phyloP scores from a whole-genome alignment of 306 rosid genomes.

The Adenanthera pavonina region DNA sequence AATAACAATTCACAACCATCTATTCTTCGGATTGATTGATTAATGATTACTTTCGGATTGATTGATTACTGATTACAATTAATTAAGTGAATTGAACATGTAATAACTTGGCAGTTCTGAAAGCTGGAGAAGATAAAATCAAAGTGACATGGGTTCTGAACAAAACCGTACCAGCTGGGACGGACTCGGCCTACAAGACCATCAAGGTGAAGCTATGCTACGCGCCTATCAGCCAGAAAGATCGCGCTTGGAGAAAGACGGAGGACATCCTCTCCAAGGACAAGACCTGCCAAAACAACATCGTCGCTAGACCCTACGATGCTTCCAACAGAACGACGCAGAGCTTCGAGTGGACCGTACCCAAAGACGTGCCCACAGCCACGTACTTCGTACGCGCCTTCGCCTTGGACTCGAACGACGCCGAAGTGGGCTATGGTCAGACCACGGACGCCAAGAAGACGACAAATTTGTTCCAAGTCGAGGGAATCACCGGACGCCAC shows the following conservation, averaged over 20 bases:
- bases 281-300: constrained; percentile 75
- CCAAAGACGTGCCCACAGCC: constrained; percentile 66
- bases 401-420: constrained; percentile 54
- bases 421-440: constrained; percentile 74
- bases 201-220: constrained; percentile 74
- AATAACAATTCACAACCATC: background rate
- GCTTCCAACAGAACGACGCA: constrained; percentile 55
- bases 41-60: background rate
- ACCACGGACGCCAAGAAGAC: constrained; percentile 48
- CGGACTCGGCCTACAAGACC: constrained; percentile 70
- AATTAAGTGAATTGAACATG: background rate
- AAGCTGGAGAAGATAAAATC: constrained; percentile 69
- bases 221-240: constrained; percentile 80
- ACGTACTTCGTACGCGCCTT: constrained; percentile 88
- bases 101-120: constrained; percentile 60
- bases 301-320: constrained; percentile 59
- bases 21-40: background rate
- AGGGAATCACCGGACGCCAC: constrained; percentile 83
- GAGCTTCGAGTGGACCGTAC: constrained; percentile 53
- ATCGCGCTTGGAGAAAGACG: constrained; percentile 93
- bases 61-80: too few relatives aligned
- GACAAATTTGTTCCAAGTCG: constrained; percentile 61
- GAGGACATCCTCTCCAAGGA: constrained; percentile 63
- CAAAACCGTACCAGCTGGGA: constrained; percentile 54
- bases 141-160: constrained; percentile 69